A percentile compares a stretch with the other conserved stretches of the same genome.
Evolutionary conservation across 1,284 basidiomycete genomes (phyloP).

Genomic region (Coniferiporia sulphurascens): DNA sequence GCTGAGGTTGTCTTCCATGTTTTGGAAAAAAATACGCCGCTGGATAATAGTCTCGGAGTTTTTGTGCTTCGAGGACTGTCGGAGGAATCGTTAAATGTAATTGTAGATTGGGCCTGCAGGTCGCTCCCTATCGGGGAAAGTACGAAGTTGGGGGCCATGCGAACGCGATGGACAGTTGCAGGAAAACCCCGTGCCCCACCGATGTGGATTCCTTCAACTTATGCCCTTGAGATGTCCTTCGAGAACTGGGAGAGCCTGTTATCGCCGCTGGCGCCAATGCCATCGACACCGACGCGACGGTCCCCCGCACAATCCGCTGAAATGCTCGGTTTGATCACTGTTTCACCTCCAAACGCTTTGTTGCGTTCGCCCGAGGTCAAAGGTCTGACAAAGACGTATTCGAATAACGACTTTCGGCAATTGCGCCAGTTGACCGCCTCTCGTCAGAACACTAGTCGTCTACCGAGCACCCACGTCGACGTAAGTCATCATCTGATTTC

Average conservation of each 20-base stretch:
- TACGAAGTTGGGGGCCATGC: slow-evolving; percentile 8
- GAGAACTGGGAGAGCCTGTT: slow-evolving; percentile 25
- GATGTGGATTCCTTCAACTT: slow-evolving; percentile 1
- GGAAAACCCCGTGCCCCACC: slow-evolving; percentile 7
- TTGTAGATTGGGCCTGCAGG: slow-evolving; percentile 8
- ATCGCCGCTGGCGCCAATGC: slow-evolving; percentile 22
- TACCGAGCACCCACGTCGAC: slow-evolving; percentile 75
- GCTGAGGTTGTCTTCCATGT: slow-evolving; percentile 10
- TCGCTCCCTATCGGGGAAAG: not conserved
- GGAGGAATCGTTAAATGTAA: slow-evolving; percentile 7
- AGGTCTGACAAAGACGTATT: slow-evolving; percentile 76
- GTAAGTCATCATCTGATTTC: slow-evolving; percentile 40
- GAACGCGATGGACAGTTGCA: slow-evolving; percentile 3
- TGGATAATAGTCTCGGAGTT: slow-evolving; percentile 8
- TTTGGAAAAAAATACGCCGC: slow-evolving; percentile 8
- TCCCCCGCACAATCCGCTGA: slow-evolving; percentile 38
- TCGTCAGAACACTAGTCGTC: slow-evolving; percentile 72
- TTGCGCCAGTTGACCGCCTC: slow-evolving; percentile 59
- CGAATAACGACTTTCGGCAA: slow-evolving; percentile 72
- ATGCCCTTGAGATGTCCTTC: slow-evolving; percentile 23
- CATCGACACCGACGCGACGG: slow-evolving; percentile 38
- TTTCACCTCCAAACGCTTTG: slow-evolving; percentile 66
- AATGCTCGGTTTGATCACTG: slow-evolving; percentile 42
- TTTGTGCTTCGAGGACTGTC: slow-evolving; percentile 12
- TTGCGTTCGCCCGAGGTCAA: slow-evolving; percentile 68